These are phyloP conservation scores for Fusarium sp. DNA, from an alignment of 2,329 filamentous ascomycete species.

Conservation along the genomic window DNA sequence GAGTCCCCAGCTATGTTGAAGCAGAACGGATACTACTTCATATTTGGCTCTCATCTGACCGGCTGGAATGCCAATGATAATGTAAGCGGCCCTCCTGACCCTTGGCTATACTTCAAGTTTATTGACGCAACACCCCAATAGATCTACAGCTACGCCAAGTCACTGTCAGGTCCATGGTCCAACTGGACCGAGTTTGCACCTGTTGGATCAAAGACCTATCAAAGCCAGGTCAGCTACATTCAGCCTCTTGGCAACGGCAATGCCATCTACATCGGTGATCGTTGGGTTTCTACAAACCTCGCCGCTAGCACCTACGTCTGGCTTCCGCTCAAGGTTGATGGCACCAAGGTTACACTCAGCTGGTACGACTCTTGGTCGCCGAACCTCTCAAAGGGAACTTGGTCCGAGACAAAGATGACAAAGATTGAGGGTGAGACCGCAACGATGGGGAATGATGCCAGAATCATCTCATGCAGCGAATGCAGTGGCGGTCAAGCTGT, in stretches of 20 bases:
- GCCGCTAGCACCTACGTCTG: constrained; percentile 71
- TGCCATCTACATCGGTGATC: constrained; percentile 73
- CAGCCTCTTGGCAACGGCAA: constrained; percentile 53
- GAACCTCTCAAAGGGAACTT: constrained; percentile 55
- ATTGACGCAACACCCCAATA: constrained; percentile 6
- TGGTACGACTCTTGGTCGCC: constrained; percentile 66
- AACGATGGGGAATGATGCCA: constrained; percentile 57
- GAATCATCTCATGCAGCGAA: constrained; percentile 56
- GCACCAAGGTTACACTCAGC: constrained; percentile 60
- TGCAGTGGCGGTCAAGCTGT: constrained; percentile 62
- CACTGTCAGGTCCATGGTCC: constrained; percentile 68
- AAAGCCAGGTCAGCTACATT: constrained; percentile 69
- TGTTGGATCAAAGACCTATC: constrained; percentile 64
- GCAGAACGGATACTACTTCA: constrained; percentile 67
- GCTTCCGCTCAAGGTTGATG: constrained; percentile 66
- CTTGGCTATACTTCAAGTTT: fast-evolving
- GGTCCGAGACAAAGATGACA: constrained; percentile 56
- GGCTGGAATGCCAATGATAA: constrained; percentile 73
- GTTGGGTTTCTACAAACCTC: constrained; percentile 70
- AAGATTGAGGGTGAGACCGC: constrained; percentile 63
- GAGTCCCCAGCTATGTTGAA: constrained; percentile 73
- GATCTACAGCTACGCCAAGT: constrained; percentile 66
- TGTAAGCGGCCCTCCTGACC: constrained; percentile 37
- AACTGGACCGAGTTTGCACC: constrained; percentile 68
- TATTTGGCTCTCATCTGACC: constrained; percentile 69